Evolutionary conservation across 1,284 basidiomycete species (phyloP), one percentile per base, ranked within the genome.

Genomic region (Apiotrichum gamsii): DNA sequence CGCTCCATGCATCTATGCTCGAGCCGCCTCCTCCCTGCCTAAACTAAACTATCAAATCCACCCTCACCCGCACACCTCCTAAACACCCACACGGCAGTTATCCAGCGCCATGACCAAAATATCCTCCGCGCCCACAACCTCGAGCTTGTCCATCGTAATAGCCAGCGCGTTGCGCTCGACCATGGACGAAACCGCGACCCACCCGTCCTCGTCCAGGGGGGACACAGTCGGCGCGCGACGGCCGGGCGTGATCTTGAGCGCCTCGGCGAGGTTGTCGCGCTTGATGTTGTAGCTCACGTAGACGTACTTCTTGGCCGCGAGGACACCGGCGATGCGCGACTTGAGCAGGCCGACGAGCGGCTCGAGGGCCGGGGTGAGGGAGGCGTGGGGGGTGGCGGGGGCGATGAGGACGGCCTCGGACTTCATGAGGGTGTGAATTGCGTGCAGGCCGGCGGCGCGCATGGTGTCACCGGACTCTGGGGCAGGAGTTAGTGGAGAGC

Each of bases 401-500:
- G 83, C 85, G 77, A 99, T 96, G 37, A 99, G 81, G 44, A 96
- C 89, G 3, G 94, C 94, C 74, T 99, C 87, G 0, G 90, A 88
- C 37, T 82, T 72, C 47, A 97, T 80, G 14, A 98, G 73, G 2
- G 90, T 94, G 36, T 84, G 85, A 64, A 98, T 95, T 25, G 91
- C 82, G 71, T 89, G 87, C 45, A 99, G 78, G 39, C 94, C 94
- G 2, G 93, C 94, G 20, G 94, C 95, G 34, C 94, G 89, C 95
- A 99, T 99, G 2, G 94, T 99, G 64, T 98, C 95, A 24, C 94
- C 94, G n/a, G 90, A 95, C 73, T 98, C 94, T 42, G 40, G 18
- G 29, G 6, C 8, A 28, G 8, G 16, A 4, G 32, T 43, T 5
- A 43, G 23, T 10, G 9, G 33, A 13, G 18, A 11, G 9, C 4